Conservation (phyloP, 2,329 filamentous ascomycete genomes). For the Penicillium hesseltinei region DNA sequence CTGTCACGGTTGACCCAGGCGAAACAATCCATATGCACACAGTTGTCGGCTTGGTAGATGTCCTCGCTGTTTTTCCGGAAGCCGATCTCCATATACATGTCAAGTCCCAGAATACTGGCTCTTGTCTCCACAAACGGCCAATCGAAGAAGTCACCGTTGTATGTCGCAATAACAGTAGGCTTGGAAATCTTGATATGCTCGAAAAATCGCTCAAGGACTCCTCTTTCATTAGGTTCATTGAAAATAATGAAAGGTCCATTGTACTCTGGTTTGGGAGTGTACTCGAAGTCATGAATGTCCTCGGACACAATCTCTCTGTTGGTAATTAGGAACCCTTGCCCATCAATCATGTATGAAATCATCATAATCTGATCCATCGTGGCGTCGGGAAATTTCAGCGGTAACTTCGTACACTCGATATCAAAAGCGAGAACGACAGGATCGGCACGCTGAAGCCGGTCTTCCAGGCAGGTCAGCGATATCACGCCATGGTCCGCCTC, state of each 20-base stretch:
- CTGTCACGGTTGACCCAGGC: conserved; percentile 99
- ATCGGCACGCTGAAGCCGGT: conserved; percentile 84
- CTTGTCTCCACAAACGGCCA: conserved; percentile 97
- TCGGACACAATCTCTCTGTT: conserved; percentile 97
- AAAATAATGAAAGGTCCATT: conserved; percentile 95
- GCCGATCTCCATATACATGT: conserved; percentile 98
- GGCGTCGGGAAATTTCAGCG: conserved; percentile 94
- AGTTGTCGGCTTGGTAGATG: conserved; percentile 93
- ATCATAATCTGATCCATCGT: conserved; percentile 98
- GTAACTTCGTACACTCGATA: conserved; percentile 95
- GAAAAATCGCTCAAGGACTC: conserved; percentile 86
- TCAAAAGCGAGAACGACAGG: conserved; percentile 99
- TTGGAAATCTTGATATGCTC: conserved; percentile 90
- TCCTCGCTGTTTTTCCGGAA: conserved; percentile 95
- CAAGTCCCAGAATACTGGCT: conserved; percentile 90
- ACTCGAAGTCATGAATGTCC: conserved; percentile 96
- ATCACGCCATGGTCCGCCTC: conserved; percentile 89
- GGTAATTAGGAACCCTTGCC: conserved; percentile 94
- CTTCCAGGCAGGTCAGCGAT: conserved; percentile 79
- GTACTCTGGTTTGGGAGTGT: conserved; percentile 96
- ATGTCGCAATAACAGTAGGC: conserved; percentile 97
- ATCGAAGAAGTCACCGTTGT: conserved; percentile 99
- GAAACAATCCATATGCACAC: conserved; percentile 98
- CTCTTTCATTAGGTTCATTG: conserved; percentile 93
- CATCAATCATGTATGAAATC: conserved; percentile 99